A percentile compares a stretch with the other conserved stretches of the same genome.
These are phyloP conservation scores for Phaseolus coccineus DNA, from an alignment of 331 rosid species.

Conservation along the genomic window DNA sequence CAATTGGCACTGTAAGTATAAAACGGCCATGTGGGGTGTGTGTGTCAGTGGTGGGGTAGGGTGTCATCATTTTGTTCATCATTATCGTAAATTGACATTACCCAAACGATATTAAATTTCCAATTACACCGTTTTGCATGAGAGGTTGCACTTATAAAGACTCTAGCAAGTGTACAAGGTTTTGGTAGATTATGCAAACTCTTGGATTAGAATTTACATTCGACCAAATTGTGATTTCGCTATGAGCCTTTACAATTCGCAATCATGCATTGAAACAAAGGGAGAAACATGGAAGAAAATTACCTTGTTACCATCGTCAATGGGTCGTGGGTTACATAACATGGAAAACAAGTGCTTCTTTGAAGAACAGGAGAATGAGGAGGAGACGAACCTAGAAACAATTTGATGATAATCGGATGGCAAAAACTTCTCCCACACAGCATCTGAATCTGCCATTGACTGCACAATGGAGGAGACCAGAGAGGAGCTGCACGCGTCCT, in stretches of 20 bases:
- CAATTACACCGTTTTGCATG: background rate
- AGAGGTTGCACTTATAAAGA: slow-evolving; percentile 17
- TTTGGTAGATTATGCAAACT: slow-evolving; percentile 14
- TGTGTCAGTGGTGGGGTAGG: background rate
- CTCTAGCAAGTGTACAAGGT: background rate
- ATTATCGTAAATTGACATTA: background rate
- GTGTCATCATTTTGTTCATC: background rate
- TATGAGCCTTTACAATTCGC: slow-evolving; percentile 40
- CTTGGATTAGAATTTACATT: background rate
- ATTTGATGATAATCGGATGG: slow-evolving; percentile 49
- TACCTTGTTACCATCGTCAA: slow-evolving; percentile 58
- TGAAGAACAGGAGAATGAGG: slow-evolving; percentile 47
- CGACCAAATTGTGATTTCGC: slow-evolving; percentile 22
- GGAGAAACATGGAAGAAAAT: background rate
- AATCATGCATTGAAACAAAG: background rate
- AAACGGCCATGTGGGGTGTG: background rate
- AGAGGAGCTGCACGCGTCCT: slow-evolving; percentile 50
- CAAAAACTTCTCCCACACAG: slow-evolving; percentile 58
- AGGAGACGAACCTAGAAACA: slow-evolving; percentile 52
- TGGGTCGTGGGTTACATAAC: slow-evolving; percentile 56
- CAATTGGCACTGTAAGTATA: background rate
- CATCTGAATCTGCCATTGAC: slow-evolving; percentile 53
- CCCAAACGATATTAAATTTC: background rate
- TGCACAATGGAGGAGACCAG: slow-evolving; percentile 42
- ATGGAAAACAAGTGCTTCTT: slow-evolving; percentile 53